Evolutionary conservation across 2,329 filamentous ascomycete species (phyloP), one percentile per base, ranked within the genome.

Genomic region (Fusarium palustre): DNA sequence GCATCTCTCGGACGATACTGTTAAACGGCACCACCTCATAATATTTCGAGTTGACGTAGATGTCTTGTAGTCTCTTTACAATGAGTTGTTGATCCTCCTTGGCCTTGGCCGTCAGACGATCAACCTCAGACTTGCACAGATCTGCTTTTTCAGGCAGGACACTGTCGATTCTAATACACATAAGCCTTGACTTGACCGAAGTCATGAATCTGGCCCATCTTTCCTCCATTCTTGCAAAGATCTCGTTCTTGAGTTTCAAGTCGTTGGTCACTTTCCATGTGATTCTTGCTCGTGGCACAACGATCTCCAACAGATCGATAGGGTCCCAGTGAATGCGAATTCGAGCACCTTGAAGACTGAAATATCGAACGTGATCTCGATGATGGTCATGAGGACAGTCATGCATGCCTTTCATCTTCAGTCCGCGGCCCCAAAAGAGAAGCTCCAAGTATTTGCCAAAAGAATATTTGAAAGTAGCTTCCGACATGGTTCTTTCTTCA

Each of bases 261-360:
- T 99, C 96, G 68, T 97, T 92, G 71, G 97, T 95, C 28, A 99
- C 96, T 78, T 97, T 98, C 95, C 97, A 99, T 0, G 95, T 97
- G 53, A 99, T 92, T 57, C 92, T 89, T 28, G 94, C 89, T 59
- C 94, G 88, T 3, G 96, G 96, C 3, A 98, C 96, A 54, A 97
- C 91, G 63, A 99, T 94, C 78, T 99, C 97, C 38, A 98, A 90
- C 10, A 99, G 87, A 70, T 96, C 93, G 59, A 99, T 94, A 0
- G 91, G 88, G 74, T 98, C 96, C 79, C 97, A 97, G 76, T 97
- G 95, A 59, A 99, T 91, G 24, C 94, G 89, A 43, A 99, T 86
- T 10, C 92, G 92, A 55, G 94, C 89, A 75, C 97, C 93, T 64
- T 92, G 90, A 76, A 93, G 91, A 45, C 94, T 93, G 79, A 99